Conservation (phyloP, 257 asterid species). For the Capsicum rhomboideum region DNA sequence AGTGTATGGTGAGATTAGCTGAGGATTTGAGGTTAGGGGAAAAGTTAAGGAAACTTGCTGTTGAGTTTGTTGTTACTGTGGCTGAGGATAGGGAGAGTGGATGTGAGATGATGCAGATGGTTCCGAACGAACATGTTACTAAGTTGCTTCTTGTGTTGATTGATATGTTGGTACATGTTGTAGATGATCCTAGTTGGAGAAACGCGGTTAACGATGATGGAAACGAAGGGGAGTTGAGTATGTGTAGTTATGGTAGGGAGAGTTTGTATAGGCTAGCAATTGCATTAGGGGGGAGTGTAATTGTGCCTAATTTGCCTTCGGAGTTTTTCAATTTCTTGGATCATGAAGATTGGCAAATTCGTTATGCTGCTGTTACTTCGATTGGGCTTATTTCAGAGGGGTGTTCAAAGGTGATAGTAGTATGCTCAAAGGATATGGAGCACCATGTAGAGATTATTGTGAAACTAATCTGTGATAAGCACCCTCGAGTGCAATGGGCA, state of each 20-base stretch:
- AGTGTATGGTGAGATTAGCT: not conserved
- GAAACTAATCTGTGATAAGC: not conserved
- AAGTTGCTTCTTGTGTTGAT: not conserved
- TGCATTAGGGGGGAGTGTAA: not conserved
- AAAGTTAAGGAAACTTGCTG: not conserved
- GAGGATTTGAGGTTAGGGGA: not conserved
- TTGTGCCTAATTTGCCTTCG: not conserved
- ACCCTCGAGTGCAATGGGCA: slow-evolving; percentile 7
- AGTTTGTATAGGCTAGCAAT: not conserved
- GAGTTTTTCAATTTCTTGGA: not conserved
- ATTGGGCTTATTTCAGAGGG: not conserved
- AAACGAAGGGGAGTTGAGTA: not conserved
- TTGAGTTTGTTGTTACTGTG: not conserved
- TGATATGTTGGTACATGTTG: not conserved
- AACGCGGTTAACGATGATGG: not conserved
- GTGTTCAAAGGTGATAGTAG: not conserved
- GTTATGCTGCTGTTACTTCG: not conserved
- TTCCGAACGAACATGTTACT: not conserved
- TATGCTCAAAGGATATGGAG: not conserved
- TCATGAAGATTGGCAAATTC: not conserved
- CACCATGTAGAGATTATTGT: not conserved
- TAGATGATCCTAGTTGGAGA: not conserved
- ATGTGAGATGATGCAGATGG: not conserved
- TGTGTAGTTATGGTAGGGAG: not conserved
- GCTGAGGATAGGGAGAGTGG: slow-evolving; percentile 2